Percentiles rank a stretch among this genome's conserved stretches.
Evolutionary conservation across 176 grass and related monocot genomes (phyloP).

Genomic region (Aegilops umbellulata): DNA sequence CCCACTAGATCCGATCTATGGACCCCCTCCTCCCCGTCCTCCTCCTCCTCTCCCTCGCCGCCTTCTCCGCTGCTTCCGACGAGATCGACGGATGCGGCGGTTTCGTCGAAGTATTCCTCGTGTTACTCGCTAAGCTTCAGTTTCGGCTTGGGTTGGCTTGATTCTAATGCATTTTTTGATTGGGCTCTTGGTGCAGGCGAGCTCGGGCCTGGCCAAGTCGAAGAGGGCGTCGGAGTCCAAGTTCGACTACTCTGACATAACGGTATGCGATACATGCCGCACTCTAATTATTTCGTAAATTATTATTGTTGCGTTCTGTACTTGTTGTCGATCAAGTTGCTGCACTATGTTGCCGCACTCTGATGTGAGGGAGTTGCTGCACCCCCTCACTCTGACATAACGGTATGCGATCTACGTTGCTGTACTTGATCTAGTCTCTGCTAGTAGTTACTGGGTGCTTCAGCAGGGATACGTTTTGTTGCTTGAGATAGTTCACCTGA

Average conservation of each 20-base stretch:
- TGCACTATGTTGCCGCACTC: too few species aligned
- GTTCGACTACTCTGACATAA: conserved; percentile 90
- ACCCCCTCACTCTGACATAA: too few species aligned
- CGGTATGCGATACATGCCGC: conserved; percentile 36
- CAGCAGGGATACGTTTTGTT: background rate
- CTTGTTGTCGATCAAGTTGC: background rate
- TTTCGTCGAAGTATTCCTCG: conserved; percentile 69
- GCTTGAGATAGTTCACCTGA: conserved; percentile 12
- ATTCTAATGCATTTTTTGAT: conserved; percentile 20
- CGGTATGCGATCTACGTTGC: background rate
- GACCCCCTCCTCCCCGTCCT: conserved; percentile 18
- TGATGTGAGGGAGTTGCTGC: too few species aligned
- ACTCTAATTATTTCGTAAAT: background rate
- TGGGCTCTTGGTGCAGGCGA: conserved; percentile 51
- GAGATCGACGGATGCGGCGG: conserved; percentile 93
- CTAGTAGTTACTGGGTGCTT: background rate
- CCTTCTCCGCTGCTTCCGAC: conserved; percentile 38
- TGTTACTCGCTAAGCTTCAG: background rate
- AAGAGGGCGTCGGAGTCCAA: conserved; percentile 73
- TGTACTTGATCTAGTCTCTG: background rate
- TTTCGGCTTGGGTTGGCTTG: background rate
- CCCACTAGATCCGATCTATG: conserved; percentile 47
- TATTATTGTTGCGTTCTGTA: background rate
- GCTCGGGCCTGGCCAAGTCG: conserved; percentile 69
- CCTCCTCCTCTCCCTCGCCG: conserved; percentile 9